Conservation (phyloP, 176 grass and related monocot species). For the Cenchrus fungigraminus region DNA sequence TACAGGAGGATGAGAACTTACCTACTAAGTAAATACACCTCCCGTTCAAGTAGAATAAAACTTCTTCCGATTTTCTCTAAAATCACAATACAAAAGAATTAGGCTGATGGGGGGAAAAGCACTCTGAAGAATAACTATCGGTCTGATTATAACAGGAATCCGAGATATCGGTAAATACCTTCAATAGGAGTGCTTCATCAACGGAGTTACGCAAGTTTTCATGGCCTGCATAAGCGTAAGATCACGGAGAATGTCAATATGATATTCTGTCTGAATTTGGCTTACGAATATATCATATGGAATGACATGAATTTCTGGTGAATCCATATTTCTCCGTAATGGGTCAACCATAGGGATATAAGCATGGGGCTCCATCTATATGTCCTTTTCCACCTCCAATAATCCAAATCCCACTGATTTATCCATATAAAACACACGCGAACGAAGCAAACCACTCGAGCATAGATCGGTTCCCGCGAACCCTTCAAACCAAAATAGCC, state of each 20-base stretch:
- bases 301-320: background rate
- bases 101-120: background rate
- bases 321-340: background rate
- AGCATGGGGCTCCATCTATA: background rate
- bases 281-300: background rate
- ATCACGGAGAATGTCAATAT: conserved; percentile 30
- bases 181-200: conserved; percentile 77
- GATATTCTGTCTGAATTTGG: background rate
- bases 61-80: conserved; percentile 94
- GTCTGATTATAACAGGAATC: background rate
- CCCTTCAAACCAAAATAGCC: background rate
- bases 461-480: background rate
- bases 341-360: background rate
- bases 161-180: conserved; percentile 52
- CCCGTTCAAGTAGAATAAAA: conserved; percentile 76
- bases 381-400: background rate
- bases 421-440: background rate
- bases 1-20: conserved; percentile 46
- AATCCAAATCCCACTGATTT: conserved; percentile 10
- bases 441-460: background rate
- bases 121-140: background rate
- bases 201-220: conserved; percentile 69
- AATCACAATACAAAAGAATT: conserved; percentile 49
- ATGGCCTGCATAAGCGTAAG: conserved; percentile 46
- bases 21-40: conserved; percentile 98